Evolutionary conservation across 129 eudicot species (phyloP).

Genomic region (Flaveria trinervia): DNA sequence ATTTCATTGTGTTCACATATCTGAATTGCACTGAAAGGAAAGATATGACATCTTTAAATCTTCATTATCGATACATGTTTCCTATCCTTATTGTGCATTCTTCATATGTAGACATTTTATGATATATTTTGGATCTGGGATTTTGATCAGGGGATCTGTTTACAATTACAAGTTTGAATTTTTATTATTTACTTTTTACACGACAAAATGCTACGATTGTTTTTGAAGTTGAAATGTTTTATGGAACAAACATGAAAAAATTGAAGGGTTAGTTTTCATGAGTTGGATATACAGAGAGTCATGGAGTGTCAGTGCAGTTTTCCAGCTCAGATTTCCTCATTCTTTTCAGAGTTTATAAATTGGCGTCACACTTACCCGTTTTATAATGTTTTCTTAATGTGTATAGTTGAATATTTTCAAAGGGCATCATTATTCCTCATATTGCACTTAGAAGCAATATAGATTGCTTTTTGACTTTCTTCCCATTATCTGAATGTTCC

Average conservation of each 20-base stretch:
- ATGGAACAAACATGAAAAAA: constrained; percentile 3
- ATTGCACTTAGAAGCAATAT: constrained; percentile 10
- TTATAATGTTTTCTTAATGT: constrained; percentile 8
- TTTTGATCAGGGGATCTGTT: not conserved
- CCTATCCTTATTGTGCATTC: not conserved
- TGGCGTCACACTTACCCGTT: constrained; percentile 9
- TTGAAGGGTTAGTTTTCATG: not conserved
- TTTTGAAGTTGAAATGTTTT: not conserved
- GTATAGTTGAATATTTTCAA: constrained; percentile 4
- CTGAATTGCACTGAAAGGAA: not conserved
- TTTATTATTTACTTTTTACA: not conserved
- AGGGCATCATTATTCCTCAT: constrained; percentile 11
- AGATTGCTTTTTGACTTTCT: not conserved
- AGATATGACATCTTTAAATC: not conserved
- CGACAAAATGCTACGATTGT: not conserved
- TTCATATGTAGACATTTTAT: not conserved
- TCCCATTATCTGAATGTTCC: constrained; percentile 13
- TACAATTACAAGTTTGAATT: not conserved
- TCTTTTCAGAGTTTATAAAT: constrained; percentile 12
- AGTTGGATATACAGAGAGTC: not conserved
- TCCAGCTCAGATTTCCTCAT: constrained; percentile 29
- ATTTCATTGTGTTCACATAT: constrained; percentile 3
- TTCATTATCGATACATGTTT: not conserved
- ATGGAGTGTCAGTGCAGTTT: constrained; percentile 7
- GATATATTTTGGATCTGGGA: not conserved